phyloP scores from a whole-genome alignment of 2,329 filamentous ascomycete genomes.

The Niveomyces coronatus region DNA sequence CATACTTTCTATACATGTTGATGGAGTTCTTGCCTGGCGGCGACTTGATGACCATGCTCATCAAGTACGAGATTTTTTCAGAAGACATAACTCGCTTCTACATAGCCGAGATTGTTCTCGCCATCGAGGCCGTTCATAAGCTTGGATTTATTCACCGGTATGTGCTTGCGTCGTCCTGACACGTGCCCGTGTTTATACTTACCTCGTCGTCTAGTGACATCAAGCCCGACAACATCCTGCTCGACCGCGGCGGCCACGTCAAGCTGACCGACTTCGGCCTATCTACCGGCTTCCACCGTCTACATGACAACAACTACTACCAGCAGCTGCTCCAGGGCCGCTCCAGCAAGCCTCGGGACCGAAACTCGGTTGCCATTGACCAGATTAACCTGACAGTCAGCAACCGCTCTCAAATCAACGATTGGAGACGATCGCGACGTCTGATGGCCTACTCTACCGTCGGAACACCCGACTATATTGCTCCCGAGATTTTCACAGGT shows the following conservation, averaged over 20 bases:
- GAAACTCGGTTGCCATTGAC: slow-evolving; percentile 90
- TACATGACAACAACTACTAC: slow-evolving; percentile 97
- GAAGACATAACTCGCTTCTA: slow-evolving; percentile 99
- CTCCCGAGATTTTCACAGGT: slow-evolving; percentile 94
- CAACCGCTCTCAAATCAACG: slow-evolving; percentile 96
- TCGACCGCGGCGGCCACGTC: slow-evolving; percentile 91
- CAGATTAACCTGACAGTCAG: slow-evolving; percentile 97
- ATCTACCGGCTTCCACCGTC: slow-evolving; percentile 94
- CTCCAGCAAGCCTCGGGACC: slow-evolving; percentile 64
- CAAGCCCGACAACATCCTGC: slow-evolving; percentile 96
- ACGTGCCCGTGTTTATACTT: background rate
- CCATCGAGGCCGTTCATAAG: slow-evolving; percentile 98
- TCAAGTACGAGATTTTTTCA: slow-evolving; percentile 99
- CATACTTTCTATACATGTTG: slow-evolving; percentile 93
- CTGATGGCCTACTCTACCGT: slow-evolving; percentile 98
- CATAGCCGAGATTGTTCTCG: slow-evolving; percentile 94
- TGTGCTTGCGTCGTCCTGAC: slow-evolving; percentile 27
- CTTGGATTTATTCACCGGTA: slow-evolving; percentile 97
- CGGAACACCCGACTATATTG: slow-evolving; percentile 96
- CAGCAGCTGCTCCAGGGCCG: slow-evolving; percentile 83
- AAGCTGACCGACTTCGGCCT: slow-evolving; percentile 97
- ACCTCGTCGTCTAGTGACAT: slow-evolving; percentile 59
- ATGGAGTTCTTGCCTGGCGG: slow-evolving; percentile 99
- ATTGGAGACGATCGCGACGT: slow-evolving; percentile 91
- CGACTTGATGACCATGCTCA: slow-evolving; percentile 99